A percentile compares a stretch with the other conserved stretches of the same genome.
These are phyloP conservation scores for Daedaleopsis nitida DNA, from an alignment of 768 basidiomycete species.

Conservation along the genomic window DNA sequence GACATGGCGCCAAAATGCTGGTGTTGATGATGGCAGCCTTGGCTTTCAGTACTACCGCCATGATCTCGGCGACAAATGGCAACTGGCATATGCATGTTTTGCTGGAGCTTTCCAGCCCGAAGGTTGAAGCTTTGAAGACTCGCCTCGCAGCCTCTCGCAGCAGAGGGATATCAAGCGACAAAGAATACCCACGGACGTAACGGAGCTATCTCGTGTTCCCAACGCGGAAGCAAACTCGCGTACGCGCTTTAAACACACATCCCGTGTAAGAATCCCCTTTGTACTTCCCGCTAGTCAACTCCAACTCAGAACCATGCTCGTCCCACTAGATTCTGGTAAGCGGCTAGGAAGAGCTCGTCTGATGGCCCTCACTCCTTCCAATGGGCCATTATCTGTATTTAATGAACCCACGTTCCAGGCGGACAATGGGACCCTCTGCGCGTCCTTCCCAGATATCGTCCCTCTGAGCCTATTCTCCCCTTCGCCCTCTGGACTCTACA, in stretches of 20 bases:
- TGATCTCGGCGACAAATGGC: too few species aligned
- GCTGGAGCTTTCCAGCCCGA: too few species aligned
- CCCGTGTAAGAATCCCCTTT: slow-evolving; percentile 22
- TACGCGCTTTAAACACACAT: slow-evolving; percentile 12
- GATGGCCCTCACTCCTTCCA: neutral
- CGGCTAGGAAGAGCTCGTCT: neutral
- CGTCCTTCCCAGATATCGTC: neutral
- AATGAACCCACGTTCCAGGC: slow-evolving; percentile 5
- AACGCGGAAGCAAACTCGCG: neutral
- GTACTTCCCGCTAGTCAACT: neutral
- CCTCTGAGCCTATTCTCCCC: neutral
- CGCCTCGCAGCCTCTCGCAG: neutral
- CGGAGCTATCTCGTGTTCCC: slow-evolving; percentile 10
- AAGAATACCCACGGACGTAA: slow-evolving; percentile 7
- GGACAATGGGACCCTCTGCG: slow-evolving; percentile 11
- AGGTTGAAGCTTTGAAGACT: neutral
- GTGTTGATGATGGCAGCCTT: too few species aligned
- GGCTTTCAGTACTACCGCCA: too few species aligned
- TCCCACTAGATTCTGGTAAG: neutral
- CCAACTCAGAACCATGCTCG: neutral
- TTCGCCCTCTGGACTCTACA: neutral
- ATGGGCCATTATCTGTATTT: slow-evolving; percentile 21
- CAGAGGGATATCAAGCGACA: neutral
- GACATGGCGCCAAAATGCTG: neutral
- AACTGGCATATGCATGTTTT: too few species aligned